Conservation (phyloP, 768 basidiomycete genomes). For the Leccinum truebloodii region DNA sequence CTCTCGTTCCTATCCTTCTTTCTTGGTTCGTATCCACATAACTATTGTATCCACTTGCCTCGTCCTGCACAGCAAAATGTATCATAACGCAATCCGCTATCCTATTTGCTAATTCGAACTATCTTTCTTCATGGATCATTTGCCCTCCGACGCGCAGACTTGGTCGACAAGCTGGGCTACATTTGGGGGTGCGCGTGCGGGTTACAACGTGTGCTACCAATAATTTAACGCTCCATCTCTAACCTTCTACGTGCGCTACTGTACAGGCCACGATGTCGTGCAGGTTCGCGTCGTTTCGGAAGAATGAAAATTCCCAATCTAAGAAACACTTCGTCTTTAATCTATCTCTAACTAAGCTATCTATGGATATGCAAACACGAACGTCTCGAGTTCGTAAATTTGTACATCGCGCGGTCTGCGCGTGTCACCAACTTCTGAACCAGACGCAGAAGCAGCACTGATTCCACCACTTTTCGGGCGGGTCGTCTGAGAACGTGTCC, state of each 20-base stretch:
- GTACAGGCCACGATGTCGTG: too few relatives aligned
- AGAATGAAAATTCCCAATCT: neutral
- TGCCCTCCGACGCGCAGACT: neutral
- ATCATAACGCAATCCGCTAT: constrained; percentile 22
- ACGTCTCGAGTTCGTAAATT: too few relatives aligned
- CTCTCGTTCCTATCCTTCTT: neutral
- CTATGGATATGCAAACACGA: too few relatives aligned
- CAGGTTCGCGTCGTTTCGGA: neutral
- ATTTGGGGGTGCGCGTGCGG: too few relatives aligned
- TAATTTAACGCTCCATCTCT: too few relatives aligned
- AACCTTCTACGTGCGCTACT: too few relatives aligned
- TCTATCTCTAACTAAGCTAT: neutral
- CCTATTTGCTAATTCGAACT: constrained; percentile 11
- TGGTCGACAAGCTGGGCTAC: too few relatives aligned
- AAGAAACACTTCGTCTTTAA: neutral
- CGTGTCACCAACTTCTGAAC: constrained; percentile 30
- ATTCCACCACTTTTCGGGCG: constrained; percentile 23
- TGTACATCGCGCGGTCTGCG: neutral
- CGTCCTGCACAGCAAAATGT: constrained; percentile 17
- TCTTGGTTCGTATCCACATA: constrained; percentile 3
- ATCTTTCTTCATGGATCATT: neutral
- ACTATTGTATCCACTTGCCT: constrained; percentile 22
- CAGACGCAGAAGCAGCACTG: constrained; percentile 19
- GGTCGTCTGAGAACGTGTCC: constrained; percentile 24
- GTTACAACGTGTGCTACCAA: too few relatives aligned